Percentiles rank a stretch among this genome's conserved stretches.
phyloP scores from a whole-genome alignment of 768 basidiomycete species.

The Leccinum sublutescens region DNA sequence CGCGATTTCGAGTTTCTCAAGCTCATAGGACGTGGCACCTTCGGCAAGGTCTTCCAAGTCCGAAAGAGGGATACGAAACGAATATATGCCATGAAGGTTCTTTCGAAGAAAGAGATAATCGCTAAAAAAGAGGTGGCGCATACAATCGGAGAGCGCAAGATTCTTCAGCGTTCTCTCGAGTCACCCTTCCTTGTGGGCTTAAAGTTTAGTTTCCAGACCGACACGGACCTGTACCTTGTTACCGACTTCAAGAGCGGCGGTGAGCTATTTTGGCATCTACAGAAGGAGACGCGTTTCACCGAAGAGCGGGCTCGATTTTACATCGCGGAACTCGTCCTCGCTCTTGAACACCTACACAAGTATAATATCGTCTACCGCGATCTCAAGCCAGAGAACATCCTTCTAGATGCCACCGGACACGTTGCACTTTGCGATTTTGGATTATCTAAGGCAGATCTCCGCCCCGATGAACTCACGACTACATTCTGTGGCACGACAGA shows the following conservation, averaged over 20 bases:
- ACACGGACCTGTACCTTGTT: conserved; percentile 90
- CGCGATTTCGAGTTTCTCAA: conserved; percentile 98
- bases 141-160: conserved; percentile 99
- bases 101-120: conserved; percentile 98
- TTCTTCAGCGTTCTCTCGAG: conserved; percentile 88
- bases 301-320: conserved; percentile 97
- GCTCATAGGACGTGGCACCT: conserved; percentile 97
- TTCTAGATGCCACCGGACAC: conserved; percentile 96
- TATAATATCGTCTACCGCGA: conserved; percentile 96
- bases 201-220: conserved; percentile 98
- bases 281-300: conserved; percentile 89
- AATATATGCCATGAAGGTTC: conserved; percentile 99
- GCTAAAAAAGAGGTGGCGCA: conserved; percentile 99
- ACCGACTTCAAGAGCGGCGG: conserved; percentile 99
- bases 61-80: conserved; percentile 97
- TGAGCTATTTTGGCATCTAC: conserved; percentile 97
- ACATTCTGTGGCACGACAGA: conserved; percentile 99
- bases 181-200: conserved; percentile 97
- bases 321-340: conserved; percentile 92
- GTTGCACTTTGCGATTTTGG: conserved; percentile 99
- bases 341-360: conserved; percentile 96
- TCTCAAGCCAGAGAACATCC: conserved; percentile 97
- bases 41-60: conserved; percentile 98
- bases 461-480: conserved; percentile 93
- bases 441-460: conserved; percentile 92